A percentile compares a stretch with the other conserved stretches of the same genome.
Evolutionary conservation across 805 yeast species (phyloP).

Genomic region (Suhomyces faveliae): DNA sequence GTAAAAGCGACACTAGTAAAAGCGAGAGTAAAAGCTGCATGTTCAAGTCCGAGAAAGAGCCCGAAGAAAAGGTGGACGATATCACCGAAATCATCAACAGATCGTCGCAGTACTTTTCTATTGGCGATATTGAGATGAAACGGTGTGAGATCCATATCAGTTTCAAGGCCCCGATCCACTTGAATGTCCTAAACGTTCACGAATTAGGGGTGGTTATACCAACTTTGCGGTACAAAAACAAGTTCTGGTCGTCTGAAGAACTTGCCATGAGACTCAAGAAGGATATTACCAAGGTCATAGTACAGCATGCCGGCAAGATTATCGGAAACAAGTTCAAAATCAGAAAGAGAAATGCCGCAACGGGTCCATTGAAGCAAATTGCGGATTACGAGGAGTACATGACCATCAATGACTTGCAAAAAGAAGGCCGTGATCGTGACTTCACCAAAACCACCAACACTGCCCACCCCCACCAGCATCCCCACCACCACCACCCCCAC

Average conservation of each 20-base stretch:
- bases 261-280: constrained; percentile 60
- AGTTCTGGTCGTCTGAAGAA: constrained; percentile 73
- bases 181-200: constrained; percentile 73
- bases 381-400: constrained; percentile 37
- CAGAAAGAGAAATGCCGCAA: constrained; percentile 28
- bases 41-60: too few species aligned
- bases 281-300: constrained; percentile 54
- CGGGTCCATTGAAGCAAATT: constrained; percentile 40
- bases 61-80: constrained; percentile 28
- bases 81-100: constrained; percentile 42
- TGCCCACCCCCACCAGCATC: constrained; percentile 7
- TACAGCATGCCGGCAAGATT: constrained; percentile 72
- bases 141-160: constrained; percentile 55
- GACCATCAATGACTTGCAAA: constrained; percentile 40
- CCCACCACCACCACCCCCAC: constrained; percentile 8
- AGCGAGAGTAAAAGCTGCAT: not conserved
- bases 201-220: constrained; percentile 70
- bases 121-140: constrained; percentile 35
- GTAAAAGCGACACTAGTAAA: too few species aligned
- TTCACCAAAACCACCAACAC: constrained; percentile 8
- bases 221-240: constrained; percentile 51
- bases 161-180: constrained; percentile 70
- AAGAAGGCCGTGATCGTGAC: constrained; percentile 26
- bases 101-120: constrained; percentile 41
- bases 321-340: constrained; percentile 67